Base-by-base conservation (phyloP, 2,329 filamentous ascomycete genomes). In the Nemania sp. region DNA sequence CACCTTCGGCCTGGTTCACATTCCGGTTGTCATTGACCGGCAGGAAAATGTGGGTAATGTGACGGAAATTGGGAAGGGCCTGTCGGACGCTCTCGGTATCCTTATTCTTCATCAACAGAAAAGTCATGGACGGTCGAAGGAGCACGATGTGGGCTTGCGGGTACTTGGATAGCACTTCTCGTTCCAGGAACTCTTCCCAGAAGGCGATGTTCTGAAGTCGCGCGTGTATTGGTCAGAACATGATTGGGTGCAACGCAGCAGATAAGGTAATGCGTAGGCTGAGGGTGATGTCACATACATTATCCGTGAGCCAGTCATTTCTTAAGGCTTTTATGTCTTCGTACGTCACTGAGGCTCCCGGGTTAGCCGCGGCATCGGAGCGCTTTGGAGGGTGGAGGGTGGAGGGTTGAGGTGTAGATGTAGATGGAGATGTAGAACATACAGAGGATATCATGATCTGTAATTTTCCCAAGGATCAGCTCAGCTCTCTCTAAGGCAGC, bases 151-250 rank as follows among this genome's bases (percentile, higher is more conserved):
- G 86, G 18, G 92, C 92, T 72, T 90, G 87, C 10, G 91, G 90
- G 73, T 90, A 96, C 68, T 87, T 85, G 32, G 82, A 81, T 29
- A 99, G 87, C 63, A 92, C 88, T 79, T 98, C 94, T 64, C 88
- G 91, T 76, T 99, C 95, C 66, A 99, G 87, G 69, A 87, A 96
- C 83, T 98, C 94, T 83, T 98, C 91, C 94, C 95, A 99, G 74
- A 99, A 98, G 52, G 92, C 89, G 67, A 99, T 98, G 69, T 92
- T 93, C 90, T 94, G 68, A 47, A 52, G n/a, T 25, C 21, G 4
- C 51, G 55, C 54, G 62, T 69, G 68, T 29, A 64, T 73, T 65
- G 73, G 69, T 35, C 20, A 56, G 35, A 29, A 29, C 10, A 39
- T 5, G 12, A n/a, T 39, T 39, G 4, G 57, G 21, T 42, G 35